phyloP scores from a whole-genome alignment of 495 filamentous ascomycete species.

The Penicillium fimorum region DNA sequence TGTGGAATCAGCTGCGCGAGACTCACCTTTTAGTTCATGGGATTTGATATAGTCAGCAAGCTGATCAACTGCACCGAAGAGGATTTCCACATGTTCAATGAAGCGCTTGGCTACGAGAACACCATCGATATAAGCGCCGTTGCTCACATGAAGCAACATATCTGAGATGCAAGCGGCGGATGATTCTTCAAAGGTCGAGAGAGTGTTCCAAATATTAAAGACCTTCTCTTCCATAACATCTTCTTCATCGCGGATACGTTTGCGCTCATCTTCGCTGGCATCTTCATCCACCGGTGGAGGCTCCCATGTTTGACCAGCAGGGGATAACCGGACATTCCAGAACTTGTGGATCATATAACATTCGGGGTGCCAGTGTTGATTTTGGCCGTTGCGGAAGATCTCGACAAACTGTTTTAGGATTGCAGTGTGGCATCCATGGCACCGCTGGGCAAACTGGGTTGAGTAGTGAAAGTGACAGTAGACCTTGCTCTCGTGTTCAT shows the following conservation, averaged over 20 bases:
- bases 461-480: constrained; percentile 99
- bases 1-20: neutral
- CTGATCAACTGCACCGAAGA: constrained; percentile 86
- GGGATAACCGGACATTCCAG: constrained; percentile 92
- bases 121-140: constrained; percentile 92
- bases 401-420: constrained; percentile 99
- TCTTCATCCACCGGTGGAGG: constrained; percentile 53
- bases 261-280: constrained; percentile 72
- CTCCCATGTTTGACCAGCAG: constrained; percentile 50
- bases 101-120: constrained; percentile 96
- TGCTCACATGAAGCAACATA: constrained; percentile 98
- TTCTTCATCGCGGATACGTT: constrained; percentile 76
- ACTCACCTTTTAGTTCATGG: constrained; percentile 72
- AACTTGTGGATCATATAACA: constrained; percentile 99
- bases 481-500: constrained; percentile 94
- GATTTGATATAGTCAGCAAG: constrained; percentile 69
- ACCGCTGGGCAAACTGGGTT: constrained; percentile 92
- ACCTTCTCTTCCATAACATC: constrained; percentile 97
- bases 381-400: constrained; percentile 94
- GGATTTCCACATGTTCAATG: constrained; percentile 90
- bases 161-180: constrained; percentile 98
- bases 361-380: constrained; percentile 99
- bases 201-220: constrained; percentile 95
- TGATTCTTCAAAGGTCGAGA: constrained; percentile 96
- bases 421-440: constrained; percentile 95